A percentile compares a stretch with the other conserved stretches of the same genome.
Evolutionary conservation across 352 stramenopile species (phyloP).

Genomic region (Globisporangium orthogonon): DNA sequence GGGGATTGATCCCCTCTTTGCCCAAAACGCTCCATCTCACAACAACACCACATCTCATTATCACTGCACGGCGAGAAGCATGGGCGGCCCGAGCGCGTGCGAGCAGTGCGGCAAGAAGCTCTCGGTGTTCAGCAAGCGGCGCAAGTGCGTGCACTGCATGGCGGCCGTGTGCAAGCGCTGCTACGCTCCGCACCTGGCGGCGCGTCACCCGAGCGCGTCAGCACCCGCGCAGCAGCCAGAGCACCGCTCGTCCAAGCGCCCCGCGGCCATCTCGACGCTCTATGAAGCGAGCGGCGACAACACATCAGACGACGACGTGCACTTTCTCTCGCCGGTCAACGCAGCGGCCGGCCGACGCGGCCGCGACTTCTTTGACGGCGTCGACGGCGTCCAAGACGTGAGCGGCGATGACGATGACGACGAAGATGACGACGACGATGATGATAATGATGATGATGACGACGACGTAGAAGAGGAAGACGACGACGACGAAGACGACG

Average conservation of each 20-base stretch:
- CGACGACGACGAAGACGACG: constrained; percentile 32
- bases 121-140: constrained; percentile 64
- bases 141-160: constrained; percentile 66
- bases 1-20: too few relatives aligned
- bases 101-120: constrained; percentile 73
- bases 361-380: constrained; percentile 22
- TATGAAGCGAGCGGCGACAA: not conserved
- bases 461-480: constrained; percentile 18
- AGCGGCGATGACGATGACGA: constrained; percentile 12
- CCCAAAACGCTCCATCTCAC: not conserved
- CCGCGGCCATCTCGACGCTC: not conserved
- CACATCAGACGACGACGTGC: constrained; percentile 33
- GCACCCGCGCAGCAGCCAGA: too few relatives aligned
- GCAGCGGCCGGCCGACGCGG: constrained; percentile 8
- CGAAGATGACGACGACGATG: not conserved
- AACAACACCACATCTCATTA: not conserved
- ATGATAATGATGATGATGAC: not conserved
- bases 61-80: constrained; percentile 3
- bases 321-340: constrained; percentile 41
- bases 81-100: constrained; percentile 38
- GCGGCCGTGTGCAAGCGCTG: constrained; percentile 54
- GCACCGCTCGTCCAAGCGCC: not conserved
- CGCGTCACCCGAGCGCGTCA: constrained; percentile 32
- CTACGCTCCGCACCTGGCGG: constrained; percentile 32
- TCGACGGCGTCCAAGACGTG: constrained; percentile 16